Base-by-base conservation (phyloP, 2,329 filamentous ascomycete species). In the Sclerotinia minor region DNA sequence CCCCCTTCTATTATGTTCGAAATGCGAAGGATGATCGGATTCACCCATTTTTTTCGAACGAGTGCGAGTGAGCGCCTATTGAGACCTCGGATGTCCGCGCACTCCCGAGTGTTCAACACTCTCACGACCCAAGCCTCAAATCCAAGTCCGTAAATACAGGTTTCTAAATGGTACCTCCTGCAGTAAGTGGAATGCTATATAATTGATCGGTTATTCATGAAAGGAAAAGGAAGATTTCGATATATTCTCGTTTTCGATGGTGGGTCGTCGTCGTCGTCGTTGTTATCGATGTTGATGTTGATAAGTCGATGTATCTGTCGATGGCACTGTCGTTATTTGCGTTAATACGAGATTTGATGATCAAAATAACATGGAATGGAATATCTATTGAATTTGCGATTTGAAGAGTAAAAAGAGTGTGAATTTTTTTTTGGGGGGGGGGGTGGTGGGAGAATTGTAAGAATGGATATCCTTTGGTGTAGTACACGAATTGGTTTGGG, bases 1-100 rank as follows among this genome's bases (percentile, higher is more conserved):
- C 59, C 78, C 76, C 71, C 78, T 80, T 75, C 80, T 79, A 72
- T 81, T 80, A 70, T 79, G 69, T 70, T 78, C 78, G 68, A 77
- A 69, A 41, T 75, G 77, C 65, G 77, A 61, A 61, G 66, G 69
- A 64, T 55, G 68, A 55, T 71, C 65, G 24, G 60, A 53, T 47
- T 65, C 70, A 55, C 65, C 68, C 71, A 73, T 73, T 53, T 54
- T 54, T 61, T 29, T 49, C 41, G 60, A 65, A 55, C 5, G 35
- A 45, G 38, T 66, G 67, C 61, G 55, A 35, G 38, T 66, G 67
- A 66, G 55, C 44, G 44, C 38, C 45, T 60, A 29, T 59, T 47
- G 38, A 50, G 45, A 63, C 29, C 32, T 38, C 45, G 59, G 59
- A 61, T 57, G 58, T 67, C 59, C 49, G 59, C 49, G 59, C 59